Conservation (phyloP, 2,329 filamentous ascomycete genomes). For the Exophiala phaeomuriformis region DNA sequence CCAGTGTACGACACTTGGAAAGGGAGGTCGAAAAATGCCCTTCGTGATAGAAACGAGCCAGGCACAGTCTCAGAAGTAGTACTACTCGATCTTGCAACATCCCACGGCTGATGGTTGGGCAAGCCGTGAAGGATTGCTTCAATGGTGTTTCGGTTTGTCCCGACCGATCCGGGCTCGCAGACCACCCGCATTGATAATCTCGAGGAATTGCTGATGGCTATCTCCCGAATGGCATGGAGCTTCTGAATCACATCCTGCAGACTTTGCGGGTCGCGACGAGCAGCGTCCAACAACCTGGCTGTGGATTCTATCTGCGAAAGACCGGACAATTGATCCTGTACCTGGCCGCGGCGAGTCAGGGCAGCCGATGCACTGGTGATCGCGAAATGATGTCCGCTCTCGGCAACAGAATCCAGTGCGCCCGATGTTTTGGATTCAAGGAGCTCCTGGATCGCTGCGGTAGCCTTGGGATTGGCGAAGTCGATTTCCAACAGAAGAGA, state of each 20-base stretch:
- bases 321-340: slow-evolving; percentile 81
- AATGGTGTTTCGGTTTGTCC: slow-evolving; percentile 63
- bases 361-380: slow-evolving; percentile 75
- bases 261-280: slow-evolving; percentile 60
- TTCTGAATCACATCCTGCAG: slow-evolving; percentile 71
- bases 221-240: slow-evolving; percentile 73
- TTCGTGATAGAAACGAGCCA: slow-evolving; percentile 43
- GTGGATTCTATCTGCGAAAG: slow-evolving; percentile 82
- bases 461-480: slow-evolving; percentile 75
- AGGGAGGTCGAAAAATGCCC: slow-evolving; percentile 85
- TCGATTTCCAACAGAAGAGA: slow-evolving; percentile 79
- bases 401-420: slow-evolving; percentile 84
- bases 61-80: slow-evolving; percentile 27
- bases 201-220: slow-evolving; percentile 62
- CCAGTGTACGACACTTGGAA: slow-evolving; percentile 97
- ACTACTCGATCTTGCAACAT: slow-evolving; percentile 30
- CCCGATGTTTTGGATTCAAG: slow-evolving; percentile 82
- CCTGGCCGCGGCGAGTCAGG: slow-evolving; percentile 62
- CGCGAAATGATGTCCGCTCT: slow-evolving; percentile 80
- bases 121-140: slow-evolving; percentile 60
- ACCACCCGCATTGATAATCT: slow-evolving; percentile 75
- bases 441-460: slow-evolving; percentile 75
- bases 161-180: slow-evolving; percentile 67
- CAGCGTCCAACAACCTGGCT: slow-evolving; percentile 62
- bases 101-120: slow-evolving; percentile 37